Base-by-base conservation (phyloP, 768 basidiomycete species). In the Fistulinella prunicolor region DNA sequence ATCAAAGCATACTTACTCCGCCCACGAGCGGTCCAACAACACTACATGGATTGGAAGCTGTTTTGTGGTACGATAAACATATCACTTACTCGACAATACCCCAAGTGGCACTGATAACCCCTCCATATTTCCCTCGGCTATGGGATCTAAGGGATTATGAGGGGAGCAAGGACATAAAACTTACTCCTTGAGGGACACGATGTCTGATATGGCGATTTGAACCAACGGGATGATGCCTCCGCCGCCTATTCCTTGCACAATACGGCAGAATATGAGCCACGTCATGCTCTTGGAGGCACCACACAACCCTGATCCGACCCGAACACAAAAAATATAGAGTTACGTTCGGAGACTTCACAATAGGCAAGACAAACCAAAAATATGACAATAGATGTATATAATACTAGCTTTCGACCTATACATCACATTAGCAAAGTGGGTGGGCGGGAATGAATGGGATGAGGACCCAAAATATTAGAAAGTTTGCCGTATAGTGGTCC, bases 1-100 rank as follows among this genome's bases (percentile, higher is more conserved):
- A 21, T 32, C 14, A 35, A 38, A 19, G 19, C 32, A 10, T 6
- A 49, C 62, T 41, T 39, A 66, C 65, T 0, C 66, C 66, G 14
- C 66, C 66, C 3, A 69, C 40, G 12, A 78, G 58, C 0, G 76
- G 76, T 10, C 75, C 77, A 2, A 74, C n/a, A n/a, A 28, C 30
- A 9, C 30, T 32, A 32, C 13, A 14, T 14, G 13, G 30, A 32
- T 32, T 9, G 13, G 13, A 12, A 14, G 13, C 4, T 32, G 30
- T 4, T 14, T 14, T 32, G 9, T 14, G 30, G 30, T 9, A 3
- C 4, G 13, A 10, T 7, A 32, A 32, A 32, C 13, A 32, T 6
- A 14, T 4, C 4, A 4, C 30, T 32, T 32, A 32, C 30, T 12
- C 13, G 8, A 62, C 62, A 19, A 67, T 54, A 0, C 75, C 74